These are phyloP conservation scores for Secale cereale DNA, from an alignment of 176 grass and related monocot species.

Conservation along the genomic window DNA sequence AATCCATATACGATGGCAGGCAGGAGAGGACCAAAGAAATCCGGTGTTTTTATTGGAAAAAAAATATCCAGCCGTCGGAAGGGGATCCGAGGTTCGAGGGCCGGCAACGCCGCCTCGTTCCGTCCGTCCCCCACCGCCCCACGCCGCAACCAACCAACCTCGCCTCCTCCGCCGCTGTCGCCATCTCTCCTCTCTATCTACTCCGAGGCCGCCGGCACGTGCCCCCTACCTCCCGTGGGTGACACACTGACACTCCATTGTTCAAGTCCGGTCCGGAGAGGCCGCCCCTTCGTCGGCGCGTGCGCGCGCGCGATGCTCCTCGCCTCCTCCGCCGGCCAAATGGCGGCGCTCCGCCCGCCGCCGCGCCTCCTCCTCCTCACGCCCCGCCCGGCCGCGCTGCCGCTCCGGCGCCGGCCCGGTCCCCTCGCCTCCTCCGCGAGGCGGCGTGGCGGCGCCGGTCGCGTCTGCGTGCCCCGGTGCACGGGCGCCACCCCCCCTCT, in stretches of 20 bases:
- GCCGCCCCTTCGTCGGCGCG: no score
- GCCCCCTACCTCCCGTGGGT: background rate
- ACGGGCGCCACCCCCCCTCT: background rate
- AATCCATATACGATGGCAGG: no score
- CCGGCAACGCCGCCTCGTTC: background rate
- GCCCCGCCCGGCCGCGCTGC: background rate
- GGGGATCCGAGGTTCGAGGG: background rate
- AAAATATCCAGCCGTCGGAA: background rate
- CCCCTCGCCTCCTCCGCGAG: background rate
- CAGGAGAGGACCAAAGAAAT: no score
- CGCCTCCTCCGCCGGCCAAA: background rate
- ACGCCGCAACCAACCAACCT: background rate
- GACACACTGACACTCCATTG: background rate
- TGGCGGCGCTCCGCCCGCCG: background rate
- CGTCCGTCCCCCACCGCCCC: background rate
- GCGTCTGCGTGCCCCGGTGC: background rate
- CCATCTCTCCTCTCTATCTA: background rate
- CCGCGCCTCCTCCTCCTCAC: background rate
- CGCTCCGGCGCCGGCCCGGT: background rate
- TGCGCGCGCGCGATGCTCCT: background rate
- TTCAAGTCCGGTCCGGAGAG: background rate
- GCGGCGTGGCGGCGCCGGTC: background rate
- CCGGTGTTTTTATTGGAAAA: background rate
- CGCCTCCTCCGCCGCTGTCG: background rate
- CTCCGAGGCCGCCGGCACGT: background rate